Evolutionary conservation across 306 rosid genomes (phyloP).

Genomic region (Herpetospermum pedunculosum): DNA sequence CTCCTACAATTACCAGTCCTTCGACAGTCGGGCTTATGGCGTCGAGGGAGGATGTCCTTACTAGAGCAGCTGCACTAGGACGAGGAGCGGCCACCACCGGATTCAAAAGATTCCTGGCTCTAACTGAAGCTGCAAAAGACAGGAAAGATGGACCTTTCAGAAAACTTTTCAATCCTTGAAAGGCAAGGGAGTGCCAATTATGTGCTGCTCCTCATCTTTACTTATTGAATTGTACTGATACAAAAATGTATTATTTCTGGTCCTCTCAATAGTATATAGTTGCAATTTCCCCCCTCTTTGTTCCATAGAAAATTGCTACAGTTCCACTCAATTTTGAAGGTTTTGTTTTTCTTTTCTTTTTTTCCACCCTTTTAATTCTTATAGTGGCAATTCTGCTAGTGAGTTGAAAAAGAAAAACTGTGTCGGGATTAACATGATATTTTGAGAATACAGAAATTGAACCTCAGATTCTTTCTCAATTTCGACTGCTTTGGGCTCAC

Average conservation of each 20-base stretch:
- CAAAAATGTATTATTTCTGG: background rate
- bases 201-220: background rate
- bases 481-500: background rate
- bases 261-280: slow-evolving; percentile 1
- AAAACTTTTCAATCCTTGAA: slow-evolving; percentile 77
- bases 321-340: slow-evolving; percentile 5
- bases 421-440: background rate
- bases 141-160: slow-evolving; percentile 93
- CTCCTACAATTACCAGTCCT: slow-evolving; percentile 38
- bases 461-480: background rate
- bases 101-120: slow-evolving; percentile 93
- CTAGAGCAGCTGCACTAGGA: slow-evolving; percentile 97
- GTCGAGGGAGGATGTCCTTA: slow-evolving; percentile 76
- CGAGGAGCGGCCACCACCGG: slow-evolving; percentile 99
- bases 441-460: background rate
- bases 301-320: background rate
- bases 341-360: no score
- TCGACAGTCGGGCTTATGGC: slow-evolving; percentile 43
- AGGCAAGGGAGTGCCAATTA: background rate
- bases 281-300: background rate
- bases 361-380: background rate
- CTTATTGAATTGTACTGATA: background rate
- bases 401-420: background rate
- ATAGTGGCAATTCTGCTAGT: background rate
- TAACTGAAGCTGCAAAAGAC: slow-evolving; percentile 97